Evolutionary conservation across 257 asterid species (phyloP), one percentile per base, ranked within the genome.

Genomic region (Fraxinus pennsylvanica): DNA sequence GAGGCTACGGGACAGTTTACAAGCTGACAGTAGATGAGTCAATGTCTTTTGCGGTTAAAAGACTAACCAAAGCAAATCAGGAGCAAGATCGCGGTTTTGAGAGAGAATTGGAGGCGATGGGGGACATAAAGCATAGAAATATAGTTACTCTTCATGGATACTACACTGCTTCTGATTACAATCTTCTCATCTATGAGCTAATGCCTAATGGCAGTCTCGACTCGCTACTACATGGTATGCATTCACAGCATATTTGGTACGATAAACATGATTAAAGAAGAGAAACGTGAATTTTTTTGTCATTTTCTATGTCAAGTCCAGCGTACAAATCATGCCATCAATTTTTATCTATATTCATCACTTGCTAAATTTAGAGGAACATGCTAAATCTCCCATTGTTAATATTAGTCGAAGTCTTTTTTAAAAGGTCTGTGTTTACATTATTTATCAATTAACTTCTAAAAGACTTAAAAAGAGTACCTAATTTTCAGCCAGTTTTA

Each of bases 1-100:
- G 98, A 38, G 98, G 98, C 0, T 90, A 80, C 43, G 97, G 98
- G 67, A 90, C 89, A n/a, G 98, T 92, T 29, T 94, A 92, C 91
- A 92, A 88, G 76, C 85, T 94, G 73, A 69, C 75, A 22, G 78
- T 92, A 13, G 78, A 85, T 9, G 96, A 90, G 52, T 73, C 83
- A 30, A 45, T 78, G 30, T 75, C 90, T 32, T 90, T 91, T 21
- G 98, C 97, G 2, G 93, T 94, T 32, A 94, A 94, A 77, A 88
- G 85, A 67, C 82, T 94, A 17, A 88, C 80, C 89, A 85, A 88
- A 77, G 69, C 82, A 33, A 90, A 88, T 21, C 76, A 85, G 0
- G 94, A 92, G 79, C 96, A 90, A 52, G 98, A 94, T 47, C 82
- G 91, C 15, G 92, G 97, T 9, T 94, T 94, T 33, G 96, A 89